Evolutionary conservation across 202 grass and related monocot species (phyloP), one percentile per base, ranked within the genome.

Genomic region (Panicum hallii): DNA sequence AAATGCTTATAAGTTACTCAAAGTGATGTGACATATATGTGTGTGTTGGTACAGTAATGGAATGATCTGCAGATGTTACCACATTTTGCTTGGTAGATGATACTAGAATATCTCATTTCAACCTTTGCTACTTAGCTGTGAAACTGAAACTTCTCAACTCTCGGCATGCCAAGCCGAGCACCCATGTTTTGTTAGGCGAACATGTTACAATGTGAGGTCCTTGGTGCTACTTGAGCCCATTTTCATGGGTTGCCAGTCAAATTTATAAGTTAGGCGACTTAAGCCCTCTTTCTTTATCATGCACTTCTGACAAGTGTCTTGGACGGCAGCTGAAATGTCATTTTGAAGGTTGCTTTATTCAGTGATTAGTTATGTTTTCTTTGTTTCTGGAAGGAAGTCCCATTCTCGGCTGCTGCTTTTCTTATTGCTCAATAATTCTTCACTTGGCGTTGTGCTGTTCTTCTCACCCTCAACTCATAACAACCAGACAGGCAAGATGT

Each of bases 351-450:
- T 68, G 67, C 79, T 87, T 75, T 55, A 41, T 79, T 61, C 74
- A 47, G 62, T 5, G 36, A 10, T 60, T 49, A 30, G 61, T 30
- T 73, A 49, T 87, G 66, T 49, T 23, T 36, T 65, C 11, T 28
- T 72, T 43, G 48, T 14, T 49, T 78, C 78, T 67, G 83, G 72
- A 90, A 82, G 41, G 19, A 83, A 26, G 83, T 86, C 79, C 11
- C 79, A 44, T 78, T 90, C 73, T 41, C 82, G 43, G 38, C 40
- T 83, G 68, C 75, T 79, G 67, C 49, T 19, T 69, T 56, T 74
- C 50, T 52, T 60, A 41, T 66, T 83, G 67, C 50, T 7, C 73
- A 83, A 81, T 67, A 58, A 13, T 86, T 66, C 14, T 44, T 17
- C 42, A 66, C 58, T 77, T 78, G 72, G 5, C 32, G 80, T 83